Percentiles rank a stretch among this genome's conserved stretches.
phyloP scores from a whole-genome alignment of 257 asterid species.

The Gynochthodes officinalis region DNA sequence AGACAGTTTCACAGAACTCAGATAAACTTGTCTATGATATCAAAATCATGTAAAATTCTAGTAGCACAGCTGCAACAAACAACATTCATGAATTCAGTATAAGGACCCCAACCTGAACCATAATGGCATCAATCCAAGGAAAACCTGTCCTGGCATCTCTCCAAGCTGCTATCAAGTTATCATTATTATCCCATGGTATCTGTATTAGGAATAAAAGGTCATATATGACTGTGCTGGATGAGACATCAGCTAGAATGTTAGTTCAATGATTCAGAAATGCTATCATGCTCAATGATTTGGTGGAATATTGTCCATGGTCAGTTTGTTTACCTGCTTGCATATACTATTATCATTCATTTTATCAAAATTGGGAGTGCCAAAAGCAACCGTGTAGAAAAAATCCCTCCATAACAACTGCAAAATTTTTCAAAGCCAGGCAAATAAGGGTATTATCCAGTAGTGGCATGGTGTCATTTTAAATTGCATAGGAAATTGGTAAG shows the following conservation, averaged over 20 bases:
- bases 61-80: background rate
- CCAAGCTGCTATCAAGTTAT: conserved; percentile 75
- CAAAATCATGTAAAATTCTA: background rate
- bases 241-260: background rate
- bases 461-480: background rate
- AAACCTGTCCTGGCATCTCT: conserved; percentile 91
- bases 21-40: conserved; percentile 2
- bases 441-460: background rate
- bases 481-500: background rate
- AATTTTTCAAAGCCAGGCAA: conserved; percentile 29
- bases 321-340: conserved; percentile 76
- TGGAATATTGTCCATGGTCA: conserved; percentile 7
- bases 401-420: conserved; percentile 89
- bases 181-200: conserved; percentile 94
- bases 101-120: conserved; percentile 68
- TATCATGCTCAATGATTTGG: background rate
- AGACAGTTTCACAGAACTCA: conserved; percentile 12
- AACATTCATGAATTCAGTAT: conserved; percentile 12
- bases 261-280: background rate
- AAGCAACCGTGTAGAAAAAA: conserved; percentile 84
- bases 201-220: conserved; percentile 18
- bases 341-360: conserved; percentile 74
- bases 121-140: conserved; percentile 99
- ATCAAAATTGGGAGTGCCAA: conserved; percentile 84
- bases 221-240: background rate